A percentile compares a stretch with the other conserved stretches of the same genome.
These are phyloP conservation scores for Prunus armeniaca DNA, from an alignment of 306 rosid species.

Conservation along the genomic window DNA sequence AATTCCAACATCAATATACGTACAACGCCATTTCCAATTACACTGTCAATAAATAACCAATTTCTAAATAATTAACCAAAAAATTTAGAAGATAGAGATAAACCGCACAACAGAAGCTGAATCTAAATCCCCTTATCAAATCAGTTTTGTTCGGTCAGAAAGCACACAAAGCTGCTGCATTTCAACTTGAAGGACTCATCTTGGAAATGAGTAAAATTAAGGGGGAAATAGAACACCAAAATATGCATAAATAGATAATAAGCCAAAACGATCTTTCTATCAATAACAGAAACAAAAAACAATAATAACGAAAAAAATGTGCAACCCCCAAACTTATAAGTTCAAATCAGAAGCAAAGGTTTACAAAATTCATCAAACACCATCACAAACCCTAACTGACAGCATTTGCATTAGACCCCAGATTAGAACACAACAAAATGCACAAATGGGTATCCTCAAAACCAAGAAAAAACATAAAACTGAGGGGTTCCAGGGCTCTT, in stretches of 20 bases:
- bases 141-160: not conserved
- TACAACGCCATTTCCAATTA: not conserved
- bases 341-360: not conserved
- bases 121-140: constrained; percentile 4
- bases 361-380: not conserved
- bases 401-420: constrained; percentile 12
- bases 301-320: not conserved
- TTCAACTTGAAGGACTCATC: not conserved
- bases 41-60: not conserved
- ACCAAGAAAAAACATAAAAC: not conserved
- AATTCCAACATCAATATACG: not conserved
- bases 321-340: constrained; percentile 1
- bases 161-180: not conserved
- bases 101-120: not conserved
- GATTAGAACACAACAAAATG: not conserved
- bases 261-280: not conserved
- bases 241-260: not conserved
- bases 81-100: not conserved
- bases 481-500: not conserved
- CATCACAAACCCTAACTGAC: constrained; percentile 18
- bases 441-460: constrained; percentile 10
- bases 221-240: not conserved
- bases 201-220: not conserved
- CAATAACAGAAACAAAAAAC: constrained; percentile 3
- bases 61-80: not conserved